Percentiles rank a stretch among this genome's conserved stretches.
Conservation (phyloP, 306 rosid species). For the Vigna radiata region DNA sequence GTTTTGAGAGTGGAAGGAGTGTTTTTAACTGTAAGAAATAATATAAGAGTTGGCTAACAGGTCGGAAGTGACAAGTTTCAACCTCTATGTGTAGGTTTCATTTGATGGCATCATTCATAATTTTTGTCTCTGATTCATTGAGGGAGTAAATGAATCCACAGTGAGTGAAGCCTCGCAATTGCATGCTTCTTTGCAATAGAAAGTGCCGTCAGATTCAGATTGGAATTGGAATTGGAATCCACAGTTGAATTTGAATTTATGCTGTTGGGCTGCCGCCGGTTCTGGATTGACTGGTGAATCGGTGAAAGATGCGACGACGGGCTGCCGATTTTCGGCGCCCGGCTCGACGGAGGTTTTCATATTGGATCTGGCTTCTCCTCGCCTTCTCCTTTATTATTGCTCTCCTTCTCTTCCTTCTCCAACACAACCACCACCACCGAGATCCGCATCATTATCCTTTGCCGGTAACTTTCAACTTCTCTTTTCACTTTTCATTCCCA, state of each 20-base stretch:
- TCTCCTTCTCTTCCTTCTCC: slow-evolving; percentile 70
- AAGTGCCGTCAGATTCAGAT: too few species aligned
- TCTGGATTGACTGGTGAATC: slow-evolving; percentile 1
- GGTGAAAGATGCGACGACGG: slow-evolving; percentile 93
- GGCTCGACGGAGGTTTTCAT: slow-evolving; percentile 82
- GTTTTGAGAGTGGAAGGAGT: too few species aligned
- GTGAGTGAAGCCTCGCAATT: too few species aligned
- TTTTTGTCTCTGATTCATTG: too few species aligned
- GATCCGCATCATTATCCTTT: slow-evolving; percentile 72
- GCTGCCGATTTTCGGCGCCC: slow-evolving; percentile 98
- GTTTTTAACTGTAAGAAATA: too few species aligned
- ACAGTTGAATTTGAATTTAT: neutral
- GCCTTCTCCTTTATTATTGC: slow-evolving; percentile 71
- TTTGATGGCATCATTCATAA: too few species aligned
- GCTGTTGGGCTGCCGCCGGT: neutral
- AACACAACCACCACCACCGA: slow-evolving; percentile 80
- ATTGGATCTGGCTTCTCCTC: slow-evolving; percentile 92
- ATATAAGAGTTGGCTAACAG: too few species aligned
- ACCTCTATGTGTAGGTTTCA: too few species aligned
- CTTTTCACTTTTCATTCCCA: neutral
- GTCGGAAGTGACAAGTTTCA: too few species aligned
- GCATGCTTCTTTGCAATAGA: neutral
- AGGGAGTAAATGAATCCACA: too few species aligned
- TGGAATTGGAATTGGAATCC: too few species aligned
- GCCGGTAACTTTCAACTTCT: slow-evolving; percentile 49